Conservation (phyloP, 208 protist species). For the Borovskyia barvae region DNA sequence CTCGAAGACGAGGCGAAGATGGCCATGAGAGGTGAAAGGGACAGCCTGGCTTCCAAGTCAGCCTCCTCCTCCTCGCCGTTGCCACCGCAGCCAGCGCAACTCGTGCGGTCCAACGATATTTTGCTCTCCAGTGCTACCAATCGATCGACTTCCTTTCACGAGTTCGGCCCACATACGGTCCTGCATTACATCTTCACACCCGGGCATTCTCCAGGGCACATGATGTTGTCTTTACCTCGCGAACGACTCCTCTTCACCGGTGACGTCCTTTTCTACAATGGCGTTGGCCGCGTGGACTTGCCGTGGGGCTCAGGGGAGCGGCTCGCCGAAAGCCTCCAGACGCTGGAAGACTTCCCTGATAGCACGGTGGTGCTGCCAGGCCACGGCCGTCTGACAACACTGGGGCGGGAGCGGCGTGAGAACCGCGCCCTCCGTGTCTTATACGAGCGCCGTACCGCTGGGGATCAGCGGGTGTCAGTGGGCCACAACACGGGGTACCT, state of each 20-base stretch:
- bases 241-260: conserved; percentile 87
- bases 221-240: conserved; percentile 82
- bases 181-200: conserved; percentile 88
- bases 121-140: conserved; percentile 79
- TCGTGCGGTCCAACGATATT: conserved; percentile 65
- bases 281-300: conserved; percentile 83
- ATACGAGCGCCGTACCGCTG: conserved; percentile 67
- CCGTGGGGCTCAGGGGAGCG: conserved; percentile 76
- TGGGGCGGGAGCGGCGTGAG: conserved; percentile 76
- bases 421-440: conserved; percentile 67
- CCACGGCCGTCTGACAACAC: conserved; percentile 83
- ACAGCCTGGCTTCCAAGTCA: not conserved
- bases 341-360: conserved; percentile 76
- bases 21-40: too few relatives aligned
- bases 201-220: conserved; percentile 87
- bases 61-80: conserved; percentile 1
- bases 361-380: conserved; percentile 83
- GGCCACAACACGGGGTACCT: conserved; percentile 88
- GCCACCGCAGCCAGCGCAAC: conserved; percentile 28
- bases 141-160: conserved; percentile 74
- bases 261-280: conserved; percentile 83
- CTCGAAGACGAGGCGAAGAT: conserved; percentile 16
- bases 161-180: conserved; percentile 70
- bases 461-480: conserved; percentile 62
- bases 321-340: conserved; percentile 77